Evolutionary conservation across 2,329 filamentous ascomycete species (phyloP).

Genomic region (Sarocladium kiliense): DNA sequence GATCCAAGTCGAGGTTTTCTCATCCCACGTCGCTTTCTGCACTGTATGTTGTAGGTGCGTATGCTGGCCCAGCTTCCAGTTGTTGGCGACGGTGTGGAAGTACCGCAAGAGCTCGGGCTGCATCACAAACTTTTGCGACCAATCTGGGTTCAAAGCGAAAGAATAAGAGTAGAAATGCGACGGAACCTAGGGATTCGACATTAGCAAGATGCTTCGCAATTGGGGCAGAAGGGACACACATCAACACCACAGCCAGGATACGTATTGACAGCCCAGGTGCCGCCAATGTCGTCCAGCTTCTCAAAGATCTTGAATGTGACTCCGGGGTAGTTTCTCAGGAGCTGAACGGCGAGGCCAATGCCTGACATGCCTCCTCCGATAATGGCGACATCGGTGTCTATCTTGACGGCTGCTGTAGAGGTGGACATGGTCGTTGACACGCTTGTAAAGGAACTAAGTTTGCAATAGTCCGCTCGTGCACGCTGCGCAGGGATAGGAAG

Average conservation of each 20-base stretch:
- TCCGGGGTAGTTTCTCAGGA: constrained; percentile 14
- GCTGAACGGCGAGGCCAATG: constrained; percentile 18
- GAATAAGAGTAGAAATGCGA: constrained; percentile 13
- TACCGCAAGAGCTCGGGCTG: constrained; percentile 19
- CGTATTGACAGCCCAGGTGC: constrained; percentile 3
- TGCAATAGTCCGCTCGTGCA: too few species aligned
- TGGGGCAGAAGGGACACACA: too few species aligned
- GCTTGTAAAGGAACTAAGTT: background rate
- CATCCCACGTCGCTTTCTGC: constrained; percentile 16
- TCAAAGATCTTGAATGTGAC: constrained; percentile 16
- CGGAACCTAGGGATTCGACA: background rate
- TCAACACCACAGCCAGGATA: constrained; percentile 7
- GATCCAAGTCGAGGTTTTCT: constrained; percentile 14
- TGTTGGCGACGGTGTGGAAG: constrained; percentile 18
- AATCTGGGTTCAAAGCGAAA: constrained; percentile 13
- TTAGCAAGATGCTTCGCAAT: too few species aligned
- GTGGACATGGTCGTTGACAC: background rate
- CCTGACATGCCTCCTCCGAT: constrained; percentile 24
- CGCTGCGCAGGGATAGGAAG: too few species aligned
- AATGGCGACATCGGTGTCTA: constrained; percentile 19
- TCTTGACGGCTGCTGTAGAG: background rate
- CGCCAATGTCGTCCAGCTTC: constrained; percentile 7
- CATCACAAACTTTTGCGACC: constrained; percentile 9
- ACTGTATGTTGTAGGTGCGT: constrained; percentile 17
- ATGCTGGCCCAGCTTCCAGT: constrained; percentile 17